phyloP scores from a whole-genome alignment of 2,329 filamentous ascomycete species.

The Claviceps maximensis region DNA sequence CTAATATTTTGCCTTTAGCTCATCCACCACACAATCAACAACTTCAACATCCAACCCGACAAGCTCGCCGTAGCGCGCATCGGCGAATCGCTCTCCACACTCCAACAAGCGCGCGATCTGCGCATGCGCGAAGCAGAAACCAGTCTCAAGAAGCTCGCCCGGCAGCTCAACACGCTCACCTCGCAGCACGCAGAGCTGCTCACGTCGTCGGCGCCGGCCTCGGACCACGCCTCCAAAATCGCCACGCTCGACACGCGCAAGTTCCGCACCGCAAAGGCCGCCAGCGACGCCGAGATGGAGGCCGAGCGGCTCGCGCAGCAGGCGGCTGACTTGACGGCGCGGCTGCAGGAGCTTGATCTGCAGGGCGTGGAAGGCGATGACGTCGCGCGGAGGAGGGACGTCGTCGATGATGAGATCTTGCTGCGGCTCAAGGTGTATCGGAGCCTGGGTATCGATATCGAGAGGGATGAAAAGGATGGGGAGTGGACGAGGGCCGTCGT shows the following conservation, averaged over 20 bases:
- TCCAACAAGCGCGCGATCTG: conserved; percentile 72
- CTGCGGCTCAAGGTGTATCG: conserved; percentile 84
- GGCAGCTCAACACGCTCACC: conserved; percentile 60
- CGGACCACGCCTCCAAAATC: conserved; percentile 72
- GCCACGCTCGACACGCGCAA: conserved; percentile 82
- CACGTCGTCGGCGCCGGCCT: conserved; percentile 58
- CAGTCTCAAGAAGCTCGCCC: conserved; percentile 57
- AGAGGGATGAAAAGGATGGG: conserved; percentile 57
- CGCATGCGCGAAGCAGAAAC: conserved; percentile 59
- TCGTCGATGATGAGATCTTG: conserved; percentile 50
- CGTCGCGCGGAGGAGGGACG: conserved; percentile 19
- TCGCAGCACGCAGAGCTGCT: conserved; percentile 71
- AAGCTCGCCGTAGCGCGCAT: conserved; percentile 73
- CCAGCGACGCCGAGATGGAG: conserved; percentile 81
- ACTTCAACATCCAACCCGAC: conserved; percentile 91
- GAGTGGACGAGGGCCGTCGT: conserved; percentile 80
- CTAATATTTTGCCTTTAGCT: conserved; percentile 1
- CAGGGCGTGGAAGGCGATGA: conserved; percentile 67
- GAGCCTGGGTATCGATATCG: conserved; percentile 79
- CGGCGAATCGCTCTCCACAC: conserved; percentile 65
- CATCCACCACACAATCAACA: conserved; percentile 73
- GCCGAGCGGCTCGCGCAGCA: conserved; percentile 80
- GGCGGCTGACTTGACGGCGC: conserved; percentile 58
- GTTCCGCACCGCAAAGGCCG: conserved; percentile 86
- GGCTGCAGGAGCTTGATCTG: conserved; percentile 69